Base-by-base conservation (phyloP, 208 protist species). In the Lotmaria passim region DNA sequence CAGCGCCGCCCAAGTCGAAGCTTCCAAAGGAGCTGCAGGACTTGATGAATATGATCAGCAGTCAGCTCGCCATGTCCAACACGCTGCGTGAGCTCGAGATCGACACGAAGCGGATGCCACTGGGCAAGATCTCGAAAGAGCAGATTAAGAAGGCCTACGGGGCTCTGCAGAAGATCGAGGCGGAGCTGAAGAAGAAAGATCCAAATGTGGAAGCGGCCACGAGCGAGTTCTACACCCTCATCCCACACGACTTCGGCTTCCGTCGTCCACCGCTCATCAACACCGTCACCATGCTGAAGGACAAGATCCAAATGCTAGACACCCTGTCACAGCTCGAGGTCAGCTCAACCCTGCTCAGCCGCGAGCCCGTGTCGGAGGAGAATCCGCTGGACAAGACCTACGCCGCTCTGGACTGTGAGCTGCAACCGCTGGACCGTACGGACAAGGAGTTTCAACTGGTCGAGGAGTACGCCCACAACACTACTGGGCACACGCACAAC, bases 241-340 rank as follows among this genome's bases (percentile, higher is more conserved):
- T 94, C 63, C 87, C 89, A 4, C 89, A 93, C 69, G 75, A 86
- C 60, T 90, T 94, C 73, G 87, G 91, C 41, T 83, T 87, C 52
- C 61, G 56, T 11, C 60, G 71, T 3, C 86, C 81, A 3, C 85
- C 87, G 48, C 58, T 92, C 1, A 94, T 92, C 75, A 79, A 77
- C 68, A 72, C 66, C 15, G 52, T 68, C 26, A 43, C 26, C 8
- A 82, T 89, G 80, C 59, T 94, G 53, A 86, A 81, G 60, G 62
- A 81, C 51, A 96, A 95, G 67, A 78, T 87, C 39, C 60, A 93
- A 43, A 69, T 97, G 79, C 76, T 98, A 12, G 89, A 98, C 55
- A 69, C 85, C 5, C 79, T 97, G 12, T 60, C 57, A 3, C 83
- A 97, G 63, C 65, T 98, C 34, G 92, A 96, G 75, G 78, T 96